Percentiles rank a stretch among this genome's conserved stretches.
phyloP scores from a whole-genome alignment of 2,329 filamentous ascomycete genomes.

The Trichoderma harzianum region DNA sequence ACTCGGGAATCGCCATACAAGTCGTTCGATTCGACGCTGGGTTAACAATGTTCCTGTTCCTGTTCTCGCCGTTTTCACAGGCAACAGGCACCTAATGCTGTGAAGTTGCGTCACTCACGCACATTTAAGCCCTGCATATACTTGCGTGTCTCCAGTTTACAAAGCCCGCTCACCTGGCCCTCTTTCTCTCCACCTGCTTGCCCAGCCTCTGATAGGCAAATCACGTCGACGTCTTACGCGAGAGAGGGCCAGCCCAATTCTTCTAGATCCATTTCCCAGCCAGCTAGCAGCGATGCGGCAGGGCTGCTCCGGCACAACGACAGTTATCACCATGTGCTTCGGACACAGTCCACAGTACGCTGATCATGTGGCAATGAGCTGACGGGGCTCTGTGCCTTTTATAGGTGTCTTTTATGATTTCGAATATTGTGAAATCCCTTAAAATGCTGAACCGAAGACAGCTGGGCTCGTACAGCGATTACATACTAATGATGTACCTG shows the following conservation, averaged over 20 bases:
- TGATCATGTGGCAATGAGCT: constrained; percentile 11
- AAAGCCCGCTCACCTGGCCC: not conserved
- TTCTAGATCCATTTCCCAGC: constrained; percentile 4
- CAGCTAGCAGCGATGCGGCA: not conserved
- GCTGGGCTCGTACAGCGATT: not conserved
- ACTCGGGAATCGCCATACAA: not conserved
- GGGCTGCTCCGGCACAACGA: not conserved
- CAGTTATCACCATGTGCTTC: not conserved
- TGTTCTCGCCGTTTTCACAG: not conserved
- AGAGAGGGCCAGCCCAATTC: constrained; percentile 1
- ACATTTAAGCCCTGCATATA: not conserved
- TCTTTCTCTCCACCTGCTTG: not conserved
- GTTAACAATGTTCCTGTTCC: not conserved
- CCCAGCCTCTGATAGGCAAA: not conserved
- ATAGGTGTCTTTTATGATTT: not conserved
- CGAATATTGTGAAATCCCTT: not conserved
- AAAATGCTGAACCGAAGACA: not conserved
- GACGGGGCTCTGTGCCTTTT: not conserved
- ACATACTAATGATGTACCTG: not conserved
- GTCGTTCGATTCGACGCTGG: not conserved
- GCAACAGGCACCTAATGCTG: not conserved
- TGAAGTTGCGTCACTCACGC: not conserved
- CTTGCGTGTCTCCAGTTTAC: not conserved
- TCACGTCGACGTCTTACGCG: constrained; percentile 3
- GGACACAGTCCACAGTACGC: not conserved